Evolutionary conservation across 225 moss, liverwort and hornwort species (phyloP), one percentile per base, ranked within the genome.

Genomic region (Rhytidiadelphus loreus): DNA sequence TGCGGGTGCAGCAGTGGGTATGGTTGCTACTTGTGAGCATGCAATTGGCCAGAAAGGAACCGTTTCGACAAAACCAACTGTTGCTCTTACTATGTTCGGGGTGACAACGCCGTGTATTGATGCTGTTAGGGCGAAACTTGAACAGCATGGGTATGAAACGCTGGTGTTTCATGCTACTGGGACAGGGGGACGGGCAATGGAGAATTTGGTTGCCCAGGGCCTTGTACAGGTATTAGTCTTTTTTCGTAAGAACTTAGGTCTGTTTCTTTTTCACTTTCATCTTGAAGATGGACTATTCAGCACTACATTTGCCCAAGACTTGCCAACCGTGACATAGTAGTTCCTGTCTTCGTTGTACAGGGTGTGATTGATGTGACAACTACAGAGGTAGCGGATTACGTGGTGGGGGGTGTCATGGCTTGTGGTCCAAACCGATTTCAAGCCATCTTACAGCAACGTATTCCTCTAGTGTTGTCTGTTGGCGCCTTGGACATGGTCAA

Each of bases 81-180:
- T 98, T 76, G 98, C 97, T 83, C 91, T 98, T 73, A 98, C 98
- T 68, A 98, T 98, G 98, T 98, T 98, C 87, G 98, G 98, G 56
- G 94, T 98, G 83, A 98, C 98, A 86, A 98, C 98, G 81, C 95
- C 98, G 64, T 98, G 98, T 89, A 84, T 97, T 86, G 95, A 94
- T 89, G 96, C 94, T 84, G 95, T 97, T 46, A 96, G 97, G 81
- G 91, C 91, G 59, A 93, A 95, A 83, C 93, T 98, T 89, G 91
- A 90, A 77, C 89, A 95, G 85, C 93, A 87, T 84, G 97, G 97
- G n/a, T 98, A 94, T 82, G 98, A 98, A 94, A 93, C 95, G 17
- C 88, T 97, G 69, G 95, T 97, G 80, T 98, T 98, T 89, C 98
- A 97, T 89, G 97, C 98, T 53, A 98, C 98, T 61, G 97, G 98